A percentile compares a stretch with the other conserved stretches of the same genome.
Evolutionary conservation across 257 asterid genomes (phyloP).

Genomic region (Eustoma russellianum): DNA sequence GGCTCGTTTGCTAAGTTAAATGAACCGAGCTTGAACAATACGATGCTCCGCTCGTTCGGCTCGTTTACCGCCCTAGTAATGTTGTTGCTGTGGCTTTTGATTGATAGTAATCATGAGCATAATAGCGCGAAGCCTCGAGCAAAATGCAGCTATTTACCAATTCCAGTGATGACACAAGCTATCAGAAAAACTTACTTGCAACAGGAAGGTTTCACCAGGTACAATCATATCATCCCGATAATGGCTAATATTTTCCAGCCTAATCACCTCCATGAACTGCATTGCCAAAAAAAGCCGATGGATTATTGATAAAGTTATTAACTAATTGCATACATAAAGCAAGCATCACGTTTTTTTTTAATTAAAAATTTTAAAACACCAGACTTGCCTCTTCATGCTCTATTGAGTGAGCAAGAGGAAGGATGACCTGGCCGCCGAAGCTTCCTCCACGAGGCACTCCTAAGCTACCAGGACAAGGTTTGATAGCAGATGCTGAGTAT

Average conservation of each 20-base stretch:
- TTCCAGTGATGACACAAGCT: no score
- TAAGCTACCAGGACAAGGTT: slow-evolving; percentile 66
- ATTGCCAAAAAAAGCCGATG: slow-evolving; percentile 8
- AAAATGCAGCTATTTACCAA: no score
- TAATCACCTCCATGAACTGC: slow-evolving; percentile 97
- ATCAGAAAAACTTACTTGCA: slow-evolving; percentile 51
- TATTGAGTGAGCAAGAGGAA: slow-evolving; percentile 91
- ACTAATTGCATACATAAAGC: no score
- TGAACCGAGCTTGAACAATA: no score
- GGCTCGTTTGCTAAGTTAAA: no score
- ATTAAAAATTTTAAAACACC: neutral
- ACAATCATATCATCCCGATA: slow-evolving; percentile 63
- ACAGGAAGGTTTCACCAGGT: slow-evolving; percentile 82
- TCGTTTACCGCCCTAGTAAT: no score
- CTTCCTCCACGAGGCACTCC: slow-evolving; percentile 70
- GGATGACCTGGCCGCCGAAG: slow-evolving; percentile 87
- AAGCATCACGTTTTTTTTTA: neutral
- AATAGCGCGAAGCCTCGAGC: no score
- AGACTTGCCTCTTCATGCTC: slow-evolving; percentile 88
- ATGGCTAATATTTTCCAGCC: slow-evolving; percentile 75
- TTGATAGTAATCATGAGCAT: no score
- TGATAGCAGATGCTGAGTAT: slow-evolving; percentile 80
- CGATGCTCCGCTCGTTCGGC: no score
- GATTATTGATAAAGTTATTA: neutral
- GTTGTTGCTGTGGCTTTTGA: no score